Evolutionary conservation across 2,329 filamentous ascomycete species (phyloP).

Genomic region (Fulvia fulva): DNA sequence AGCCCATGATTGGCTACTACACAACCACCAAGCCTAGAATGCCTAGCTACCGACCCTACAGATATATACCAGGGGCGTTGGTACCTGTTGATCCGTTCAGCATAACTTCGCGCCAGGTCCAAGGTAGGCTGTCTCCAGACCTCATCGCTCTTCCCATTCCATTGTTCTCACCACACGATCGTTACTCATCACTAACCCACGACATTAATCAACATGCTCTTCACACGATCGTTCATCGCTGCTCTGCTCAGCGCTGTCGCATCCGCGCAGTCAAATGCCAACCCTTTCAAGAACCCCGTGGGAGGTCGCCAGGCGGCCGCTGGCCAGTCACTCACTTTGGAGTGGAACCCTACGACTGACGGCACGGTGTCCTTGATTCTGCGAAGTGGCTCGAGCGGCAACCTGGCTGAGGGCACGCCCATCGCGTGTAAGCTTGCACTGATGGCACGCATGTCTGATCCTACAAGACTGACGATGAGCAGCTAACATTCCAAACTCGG

Average conservation of each 20-base stretch:
- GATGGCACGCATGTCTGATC: background rate
- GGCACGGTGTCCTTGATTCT: constrained; percentile 51
- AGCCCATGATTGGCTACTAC: background rate
- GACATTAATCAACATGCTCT: constrained; percentile 39
- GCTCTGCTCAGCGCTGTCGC: constrained; percentile 45
- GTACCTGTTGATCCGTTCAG: background rate
- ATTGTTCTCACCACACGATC: background rate
- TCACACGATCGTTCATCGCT: constrained; percentile 41
- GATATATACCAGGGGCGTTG: background rate
- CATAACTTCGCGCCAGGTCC: constrained; percentile 1
- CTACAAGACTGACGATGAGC: constrained; percentile 7
- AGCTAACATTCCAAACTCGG: constrained; percentile 49
- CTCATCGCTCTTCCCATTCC: constrained; percentile 6
- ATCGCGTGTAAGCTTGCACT: constrained; percentile 29
- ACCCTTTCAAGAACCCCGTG: constrained; percentile 47
- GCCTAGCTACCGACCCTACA: background rate
- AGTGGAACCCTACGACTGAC: constrained; percentile 48
- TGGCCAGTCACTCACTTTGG: constrained; percentile 44
- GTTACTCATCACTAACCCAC: constrained; percentile 5
- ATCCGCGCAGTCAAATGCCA: constrained; percentile 33
- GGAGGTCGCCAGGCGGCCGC: constrained; percentile 44
- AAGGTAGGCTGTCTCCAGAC: constrained; percentile 1
- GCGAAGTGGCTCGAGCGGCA: constrained; percentile 37
- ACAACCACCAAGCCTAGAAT: background rate
- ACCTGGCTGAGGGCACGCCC: constrained; percentile 31